A percentile compares a stretch with the other conserved stretches of the same genome.
phyloP scores from a whole-genome alignment of 140 eudicot genomes.

The Oenanthe javanica region DNA sequence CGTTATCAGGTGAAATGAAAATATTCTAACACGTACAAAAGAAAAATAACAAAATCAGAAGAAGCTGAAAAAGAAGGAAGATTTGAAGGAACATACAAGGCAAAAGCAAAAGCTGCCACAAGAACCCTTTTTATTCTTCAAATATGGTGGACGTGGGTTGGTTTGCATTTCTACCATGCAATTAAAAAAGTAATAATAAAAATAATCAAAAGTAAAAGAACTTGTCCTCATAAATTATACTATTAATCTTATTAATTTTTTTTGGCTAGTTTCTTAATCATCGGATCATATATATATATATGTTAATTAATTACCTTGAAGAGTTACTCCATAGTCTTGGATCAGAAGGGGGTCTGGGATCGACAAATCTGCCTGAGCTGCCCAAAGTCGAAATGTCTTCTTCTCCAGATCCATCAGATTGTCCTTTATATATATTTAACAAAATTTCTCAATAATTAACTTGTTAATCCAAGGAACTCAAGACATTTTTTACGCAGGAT shows the following conservation, averaged over 20 bases:
- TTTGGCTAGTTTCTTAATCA: background rate
- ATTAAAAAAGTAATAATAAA: too few relatives aligned
- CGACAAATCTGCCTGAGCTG: conserved; percentile 34
- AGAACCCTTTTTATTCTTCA: conserved; percentile 41
- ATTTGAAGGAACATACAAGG: conserved; percentile 10
- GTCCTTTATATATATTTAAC: conserved; percentile 29
- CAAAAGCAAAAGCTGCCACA: conserved; percentile 77
- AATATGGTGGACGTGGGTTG: conserved; percentile 58
- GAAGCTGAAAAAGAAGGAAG: conserved; percentile 11
- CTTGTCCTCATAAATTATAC: too few relatives aligned
- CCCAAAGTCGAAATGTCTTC: conserved; percentile 70
- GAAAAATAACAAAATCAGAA: conserved; percentile 10
- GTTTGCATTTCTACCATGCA: conserved; percentile 54
- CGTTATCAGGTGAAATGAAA: conserved; percentile 36
- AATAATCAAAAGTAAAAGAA: background rate
- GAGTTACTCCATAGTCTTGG: conserved; percentile 73
- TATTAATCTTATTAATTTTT: background rate
- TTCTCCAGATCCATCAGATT: conserved; percentile 83
- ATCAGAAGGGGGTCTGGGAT: conserved; percentile 42
- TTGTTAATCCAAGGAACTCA: background rate
- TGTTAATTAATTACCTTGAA: conserved; percentile 38
- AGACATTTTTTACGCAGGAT: too few relatives aligned
- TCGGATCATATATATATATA: background rate
- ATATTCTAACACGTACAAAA: conserved; percentile 18
- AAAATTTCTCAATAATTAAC: background rate